These are phyloP conservation scores for Codiaeum variegatum DNA, from an alignment of 441 rosid genomes.

Conservation along the genomic window DNA sequence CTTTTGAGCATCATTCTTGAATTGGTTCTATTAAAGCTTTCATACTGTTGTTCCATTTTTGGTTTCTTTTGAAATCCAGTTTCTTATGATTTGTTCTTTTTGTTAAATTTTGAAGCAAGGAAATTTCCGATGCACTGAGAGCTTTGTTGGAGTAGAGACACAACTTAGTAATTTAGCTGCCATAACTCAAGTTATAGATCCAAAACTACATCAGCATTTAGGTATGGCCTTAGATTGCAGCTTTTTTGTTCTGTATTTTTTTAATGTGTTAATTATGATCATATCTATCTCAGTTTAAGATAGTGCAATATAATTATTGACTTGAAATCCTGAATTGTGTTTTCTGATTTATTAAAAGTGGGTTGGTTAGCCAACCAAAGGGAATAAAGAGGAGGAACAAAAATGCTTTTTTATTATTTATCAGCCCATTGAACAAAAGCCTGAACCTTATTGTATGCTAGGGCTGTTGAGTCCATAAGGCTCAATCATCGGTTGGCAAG, in stretches of 20 bases:
- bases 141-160: constrained; percentile 87
- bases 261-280: constrained; percentile 2
- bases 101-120: constrained; percentile 58
- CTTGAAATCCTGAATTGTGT: background rate
- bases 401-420: background rate
- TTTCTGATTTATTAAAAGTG: background rate
- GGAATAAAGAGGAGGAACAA: background rate
- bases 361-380: background rate
- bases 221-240: constrained; percentile 36
- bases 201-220: constrained; percentile 92
- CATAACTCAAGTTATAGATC: constrained; percentile 85
- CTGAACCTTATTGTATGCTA: background rate
- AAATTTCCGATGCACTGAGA: constrained; percentile 85
- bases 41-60: constrained; percentile 9
- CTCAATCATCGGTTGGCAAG: background rate
- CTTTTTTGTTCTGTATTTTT: constrained; percentile 3
- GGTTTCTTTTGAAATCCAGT: constrained; percentile 15
- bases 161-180: constrained; percentile 80
- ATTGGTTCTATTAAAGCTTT: constrained; percentile 5
- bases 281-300: constrained; percentile 6
- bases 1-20: background rate
- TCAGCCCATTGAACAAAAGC: background rate
- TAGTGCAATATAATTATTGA: background rate
- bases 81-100: constrained; percentile 29
- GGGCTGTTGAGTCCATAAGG: background rate